A percentile compares a stretch with the other conserved stretches of the same genome.
phyloP scores from a whole-genome alignment of 2,329 filamentous ascomycete genomes.

The Neonectria neomacrospora region DNA sequence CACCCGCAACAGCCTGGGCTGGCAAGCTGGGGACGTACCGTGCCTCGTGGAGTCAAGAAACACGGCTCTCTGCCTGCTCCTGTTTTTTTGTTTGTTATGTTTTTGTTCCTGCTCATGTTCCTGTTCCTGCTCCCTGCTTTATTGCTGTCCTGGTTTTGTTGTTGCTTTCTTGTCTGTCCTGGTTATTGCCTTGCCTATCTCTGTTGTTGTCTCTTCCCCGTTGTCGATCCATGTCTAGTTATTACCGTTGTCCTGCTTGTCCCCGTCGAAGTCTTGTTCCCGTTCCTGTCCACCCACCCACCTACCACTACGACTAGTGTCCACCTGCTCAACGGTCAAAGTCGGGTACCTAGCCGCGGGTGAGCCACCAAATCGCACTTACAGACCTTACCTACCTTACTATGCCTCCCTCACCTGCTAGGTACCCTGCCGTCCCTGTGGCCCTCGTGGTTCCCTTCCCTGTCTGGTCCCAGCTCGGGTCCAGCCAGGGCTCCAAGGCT shows the following conservation, averaged over 20 bases:
- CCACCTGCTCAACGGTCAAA: neutral
- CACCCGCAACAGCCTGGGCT: constrained; percentile 4
- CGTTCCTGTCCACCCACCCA: too few relatives aligned
- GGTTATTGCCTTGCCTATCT: neutral
- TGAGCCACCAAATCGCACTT: constrained; percentile 13
- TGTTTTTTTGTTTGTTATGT: neutral
- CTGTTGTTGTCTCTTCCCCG: neutral
- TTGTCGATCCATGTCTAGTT: neutral
- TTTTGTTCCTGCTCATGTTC: neutral
- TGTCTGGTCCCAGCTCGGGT: neutral
- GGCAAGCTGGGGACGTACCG: constrained; percentile 21
- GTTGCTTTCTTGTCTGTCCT: neutral
- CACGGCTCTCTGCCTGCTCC: neutral
- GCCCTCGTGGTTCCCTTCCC: constrained; percentile 11
- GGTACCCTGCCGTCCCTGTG: constrained; percentile 32
- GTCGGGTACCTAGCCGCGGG: neutral
- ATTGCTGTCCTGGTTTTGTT: neutral
- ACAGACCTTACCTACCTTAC: constrained; percentile 15
- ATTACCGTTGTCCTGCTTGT: neutral
- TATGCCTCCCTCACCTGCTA: neutral
- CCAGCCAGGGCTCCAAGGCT: constrained; percentile 1
- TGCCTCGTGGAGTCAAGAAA: constrained; percentile 26
- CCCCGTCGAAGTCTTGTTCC: neutral
- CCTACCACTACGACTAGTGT: constrained; percentile 21
- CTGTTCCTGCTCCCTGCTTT: neutral